phyloP scores from a whole-genome alignment of 192 early-diverging fungal species.

The Backusella parvicylindrica region DNA sequence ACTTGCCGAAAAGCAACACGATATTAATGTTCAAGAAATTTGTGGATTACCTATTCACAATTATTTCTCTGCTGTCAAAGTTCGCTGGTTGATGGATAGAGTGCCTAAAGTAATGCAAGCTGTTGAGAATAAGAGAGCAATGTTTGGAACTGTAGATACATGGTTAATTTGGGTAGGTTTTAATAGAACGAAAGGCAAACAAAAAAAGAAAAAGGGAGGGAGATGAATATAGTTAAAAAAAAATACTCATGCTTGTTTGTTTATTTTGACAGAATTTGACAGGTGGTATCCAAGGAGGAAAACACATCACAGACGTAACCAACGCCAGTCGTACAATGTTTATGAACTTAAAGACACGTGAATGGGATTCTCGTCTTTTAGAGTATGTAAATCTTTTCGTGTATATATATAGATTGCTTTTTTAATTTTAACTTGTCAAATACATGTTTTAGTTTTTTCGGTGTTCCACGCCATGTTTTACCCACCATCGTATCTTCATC shows the following conservation, averaged over 20 bases:
- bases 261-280: slow-evolving; percentile 68
- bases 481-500: slow-evolving; percentile 85
- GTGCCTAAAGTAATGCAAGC: slow-evolving; percentile 66
- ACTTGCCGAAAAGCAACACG: slow-evolving; percentile 45
- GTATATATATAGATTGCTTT: neutral
- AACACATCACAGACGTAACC: slow-evolving; percentile 89
- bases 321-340: slow-evolving; percentile 96
- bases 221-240: neutral
- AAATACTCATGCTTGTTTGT: neutral
- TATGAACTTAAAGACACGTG: slow-evolving; percentile 79
- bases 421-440: neutral
- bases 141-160: slow-evolving; percentile 94
- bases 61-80: slow-evolving; percentile 92
- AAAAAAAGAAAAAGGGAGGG: neutral
- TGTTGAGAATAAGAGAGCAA: slow-evolving; percentile 64
- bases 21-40: slow-evolving; percentile 34
- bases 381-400: slow-evolving; percentile 37
- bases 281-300: slow-evolving; percentile 66
- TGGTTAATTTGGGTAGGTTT: slow-evolving; percentile 83
- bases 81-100: slow-evolving; percentile 91
- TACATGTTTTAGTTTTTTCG: slow-evolving; percentile 56
- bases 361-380: slow-evolving; percentile 77
- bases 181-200: neutral
- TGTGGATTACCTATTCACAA: slow-evolving; percentile 91
- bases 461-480: slow-evolving; percentile 49